phyloP scores from a whole-genome alignment of 345 rosid species.

The Physaria fendleri region DNA sequence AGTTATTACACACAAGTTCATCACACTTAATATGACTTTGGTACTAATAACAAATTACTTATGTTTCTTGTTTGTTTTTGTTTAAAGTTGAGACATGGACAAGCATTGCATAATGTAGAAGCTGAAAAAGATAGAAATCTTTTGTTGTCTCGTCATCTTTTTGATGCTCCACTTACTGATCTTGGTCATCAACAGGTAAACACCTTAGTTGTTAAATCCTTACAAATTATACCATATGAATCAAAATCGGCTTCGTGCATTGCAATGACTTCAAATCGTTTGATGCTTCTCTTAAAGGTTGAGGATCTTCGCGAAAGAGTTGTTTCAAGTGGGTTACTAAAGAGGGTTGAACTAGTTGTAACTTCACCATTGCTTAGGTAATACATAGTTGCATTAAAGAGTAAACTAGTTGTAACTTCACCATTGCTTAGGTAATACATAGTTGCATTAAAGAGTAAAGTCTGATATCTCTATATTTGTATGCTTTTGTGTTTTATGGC shows the following conservation, averaged over 20 bases:
- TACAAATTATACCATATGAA: neutral
- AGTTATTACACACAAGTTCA: neutral
- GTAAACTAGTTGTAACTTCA: conserved; percentile 31
- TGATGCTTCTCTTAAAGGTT: conserved; percentile 18
- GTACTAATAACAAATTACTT: neutral
- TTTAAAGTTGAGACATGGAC: conserved; percentile 67
- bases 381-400: conserved; percentile 7
- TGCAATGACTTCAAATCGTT: neutral
- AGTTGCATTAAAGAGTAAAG: neutral
- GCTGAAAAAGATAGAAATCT: conserved; percentile 39
- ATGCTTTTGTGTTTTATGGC: neutral
- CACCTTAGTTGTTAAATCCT: neutral
- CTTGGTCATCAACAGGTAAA: conserved; percentile 52
- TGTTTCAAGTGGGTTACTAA: conserved; percentile 23
- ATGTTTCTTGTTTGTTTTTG: neutral
- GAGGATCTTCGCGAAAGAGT: conserved; percentile 24
- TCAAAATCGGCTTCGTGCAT: neutral
- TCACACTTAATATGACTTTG: neutral
- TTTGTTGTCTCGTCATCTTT: conserved; percentile 42
- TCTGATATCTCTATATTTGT: neutral
- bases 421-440: conserved; percentile 30
- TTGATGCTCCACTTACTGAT: conserved; percentile 58
- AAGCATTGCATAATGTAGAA: conserved; percentile 59
- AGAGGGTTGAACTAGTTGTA: conserved; percentile 29
- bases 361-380: conserved; percentile 35